These are phyloP conservation scores for Cutaneotrichosporon cyanovorans DNA, from an alignment of 1,284 basidiomycete species.

Conservation along the genomic window DNA sequence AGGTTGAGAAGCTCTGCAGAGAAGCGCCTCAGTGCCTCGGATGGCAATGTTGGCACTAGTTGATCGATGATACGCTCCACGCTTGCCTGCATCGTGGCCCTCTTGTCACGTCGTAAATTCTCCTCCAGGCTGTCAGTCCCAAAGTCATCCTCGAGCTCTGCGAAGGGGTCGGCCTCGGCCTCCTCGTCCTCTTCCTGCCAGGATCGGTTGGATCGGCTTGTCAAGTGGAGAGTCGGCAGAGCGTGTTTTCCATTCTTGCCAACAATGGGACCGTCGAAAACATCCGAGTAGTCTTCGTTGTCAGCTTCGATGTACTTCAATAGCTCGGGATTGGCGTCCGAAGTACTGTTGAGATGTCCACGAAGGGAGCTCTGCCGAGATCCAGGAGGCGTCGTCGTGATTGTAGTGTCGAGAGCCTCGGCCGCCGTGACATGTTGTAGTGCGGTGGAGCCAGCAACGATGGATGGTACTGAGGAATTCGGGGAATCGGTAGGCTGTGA, in stretches of 20 bases:
- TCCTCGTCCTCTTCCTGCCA: slow-evolving; percentile 83
- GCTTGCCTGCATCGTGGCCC: slow-evolving; percentile 70
- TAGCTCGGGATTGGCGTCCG: slow-evolving; percentile 45
- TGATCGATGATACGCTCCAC: slow-evolving; percentile 81
- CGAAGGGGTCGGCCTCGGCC: slow-evolving; percentile 88
- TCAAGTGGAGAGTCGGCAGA: slow-evolving; percentile 52
- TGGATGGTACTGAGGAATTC: neutral
- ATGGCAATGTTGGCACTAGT: slow-evolving; percentile 70
- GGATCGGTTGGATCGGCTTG: slow-evolving; percentile 72
- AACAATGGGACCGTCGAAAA: slow-evolving; percentile 54
- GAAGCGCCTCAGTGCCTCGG: slow-evolving; percentile 62
- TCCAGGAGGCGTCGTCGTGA: slow-evolving; percentile 26
- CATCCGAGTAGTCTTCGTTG: slow-evolving; percentile 79
- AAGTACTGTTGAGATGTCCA: slow-evolving; percentile 13
- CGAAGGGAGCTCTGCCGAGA: slow-evolving; percentile 34
- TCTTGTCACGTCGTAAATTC: slow-evolving; percentile 81
- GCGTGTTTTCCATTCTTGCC: slow-evolving; percentile 44
- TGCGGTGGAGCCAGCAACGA: neutral
- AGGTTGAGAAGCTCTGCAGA: slow-evolving; percentile 67
- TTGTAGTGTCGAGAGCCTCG: slow-evolving; percentile 1
- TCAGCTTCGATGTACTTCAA: slow-evolving; percentile 77
- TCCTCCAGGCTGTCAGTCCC: slow-evolving; percentile 79
- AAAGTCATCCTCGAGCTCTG: slow-evolving; percentile 82
- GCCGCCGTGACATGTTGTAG: neutral
- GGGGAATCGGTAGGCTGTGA: slow-evolving; percentile 8